These are phyloP conservation scores for Pseudohalonectria lignicola DNA, from an alignment of 2,329 filamentous ascomycete species.

Conservation along the genomic window DNA sequence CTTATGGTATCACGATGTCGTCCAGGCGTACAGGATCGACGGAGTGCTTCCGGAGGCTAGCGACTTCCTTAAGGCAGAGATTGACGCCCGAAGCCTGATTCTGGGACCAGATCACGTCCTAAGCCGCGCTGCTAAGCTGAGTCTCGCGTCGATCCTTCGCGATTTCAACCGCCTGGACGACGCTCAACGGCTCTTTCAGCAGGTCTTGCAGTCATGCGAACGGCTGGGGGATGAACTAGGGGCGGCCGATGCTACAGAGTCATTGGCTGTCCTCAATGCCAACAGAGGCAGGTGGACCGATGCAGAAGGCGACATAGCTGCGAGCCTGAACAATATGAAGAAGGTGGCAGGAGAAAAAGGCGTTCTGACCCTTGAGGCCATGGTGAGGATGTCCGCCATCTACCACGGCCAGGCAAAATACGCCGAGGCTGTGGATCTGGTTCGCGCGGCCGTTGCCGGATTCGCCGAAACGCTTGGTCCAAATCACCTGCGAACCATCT, in stretches of 20 bases:
- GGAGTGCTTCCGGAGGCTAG: not conserved
- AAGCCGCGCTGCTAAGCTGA: not conserved
- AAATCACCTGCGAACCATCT: not conserved
- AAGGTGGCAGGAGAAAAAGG: not conserved
- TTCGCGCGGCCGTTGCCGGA: not conserved
- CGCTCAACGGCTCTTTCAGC: not conserved
- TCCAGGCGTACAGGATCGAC: not conserved
- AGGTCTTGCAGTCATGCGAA: not conserved
- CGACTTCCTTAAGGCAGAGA: not conserved
- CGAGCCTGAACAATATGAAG: not conserved
- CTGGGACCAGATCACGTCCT: not conserved
- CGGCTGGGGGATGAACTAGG: not conserved
- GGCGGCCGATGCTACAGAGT: not conserved
- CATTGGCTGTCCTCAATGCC: not conserved
- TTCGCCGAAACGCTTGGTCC: not conserved
- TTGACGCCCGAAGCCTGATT: not conserved
- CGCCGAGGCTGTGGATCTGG: not conserved
- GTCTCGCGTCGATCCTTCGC: not conserved
- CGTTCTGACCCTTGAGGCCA: not conserved
- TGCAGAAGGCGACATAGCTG: not conserved
- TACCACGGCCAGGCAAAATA: not conserved
- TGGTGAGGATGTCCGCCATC: not conserved
- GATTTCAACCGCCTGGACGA: not conserved
- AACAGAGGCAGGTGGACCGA: not conserved
- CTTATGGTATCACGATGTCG: not conserved